Evolutionary conservation across 2,329 filamentous ascomycete genomes (phyloP), one percentile per base, ranked within the genome.

Genomic region (Ophiostoma perfectum): DNA sequence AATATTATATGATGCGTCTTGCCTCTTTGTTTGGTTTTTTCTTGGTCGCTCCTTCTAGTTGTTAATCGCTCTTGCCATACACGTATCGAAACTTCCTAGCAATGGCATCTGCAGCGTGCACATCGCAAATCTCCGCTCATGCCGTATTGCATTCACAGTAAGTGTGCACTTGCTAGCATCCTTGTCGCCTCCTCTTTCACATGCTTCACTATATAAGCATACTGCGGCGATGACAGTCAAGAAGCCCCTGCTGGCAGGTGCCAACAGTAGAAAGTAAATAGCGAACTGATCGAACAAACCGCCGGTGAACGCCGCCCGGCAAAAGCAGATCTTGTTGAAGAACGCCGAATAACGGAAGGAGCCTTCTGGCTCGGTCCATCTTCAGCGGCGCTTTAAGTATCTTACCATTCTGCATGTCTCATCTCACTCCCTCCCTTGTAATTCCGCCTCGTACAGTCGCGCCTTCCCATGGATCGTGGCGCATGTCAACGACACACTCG

Each of bases 111-210:
- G 49, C 49, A 55, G 7, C 49, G 8, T 55, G 49, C 49, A 55
- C 14, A 55, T 55, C 49, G 49, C 49, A 55, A 55, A 55, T 55
- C n/a, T 55, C 49, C 49, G 49, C 49, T n/a, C 49, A 55, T 55
- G 14, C 49, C 49, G 49, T 55, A 55, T 18, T 55, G 18, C n/a
- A 36, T 6, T 55, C 49, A 27, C 12, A 27, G 7, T 9, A 5
- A 49, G 12, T 49, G 42, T 16, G 5, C n/a, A 36, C 49, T 55
- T 11, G n/a, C 49, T 27, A 36, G 7, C 49, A 27, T 36, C 49
- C 49, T 55, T 55, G 49, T 55, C 49, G 49, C 11, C 49, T 55
- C 49, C 18, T 55, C 49, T 55, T 55, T 55, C 49, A 27, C n/a
- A 55, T 55, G 49, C n/a, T 55, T 55, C n/a, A n/a, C n/a, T n/a